phyloP scores from a whole-genome alignment of 176 grass and related monocot genomes.

The Guadua angustifolia region DNA sequence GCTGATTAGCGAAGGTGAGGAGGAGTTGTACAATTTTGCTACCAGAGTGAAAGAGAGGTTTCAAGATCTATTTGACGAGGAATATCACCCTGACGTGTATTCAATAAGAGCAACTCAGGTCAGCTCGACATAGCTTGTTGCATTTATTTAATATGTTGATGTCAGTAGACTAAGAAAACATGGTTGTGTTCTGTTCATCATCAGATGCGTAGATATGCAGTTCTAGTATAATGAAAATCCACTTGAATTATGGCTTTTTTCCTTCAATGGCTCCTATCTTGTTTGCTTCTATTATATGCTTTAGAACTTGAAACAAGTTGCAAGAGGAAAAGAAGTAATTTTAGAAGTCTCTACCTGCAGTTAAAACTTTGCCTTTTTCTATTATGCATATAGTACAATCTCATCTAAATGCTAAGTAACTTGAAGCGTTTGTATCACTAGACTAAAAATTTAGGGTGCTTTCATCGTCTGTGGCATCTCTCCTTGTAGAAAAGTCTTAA shows the following conservation, averaged over 20 bases:
- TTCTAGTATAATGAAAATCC: neutral
- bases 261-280: neutral
- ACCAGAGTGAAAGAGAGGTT: conserved; percentile 76
- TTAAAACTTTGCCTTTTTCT: neutral
- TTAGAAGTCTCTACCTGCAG: neutral
- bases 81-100: conserved; percentile 87
- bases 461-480: neutral
- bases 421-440: neutral
- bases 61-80: conserved; percentile 67
- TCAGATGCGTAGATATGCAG: neutral
- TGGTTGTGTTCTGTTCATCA: neutral
- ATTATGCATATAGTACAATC: neutral
- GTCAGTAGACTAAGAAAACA: neutral
- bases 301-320: neutral
- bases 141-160: neutral
- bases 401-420: neutral
- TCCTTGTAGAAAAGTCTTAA: neutral
- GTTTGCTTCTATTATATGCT: neutral
- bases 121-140: conserved; percentile 8
- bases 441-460: neutral
- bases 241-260: no score
- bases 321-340: neutral
- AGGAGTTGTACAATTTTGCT: conserved; percentile 75
- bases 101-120: conserved; percentile 93
- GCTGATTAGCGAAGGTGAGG: conserved; percentile 76